Conservation (phyloP, 2,329 filamentous ascomycete species). For the Trichoderma aggressivum region DNA sequence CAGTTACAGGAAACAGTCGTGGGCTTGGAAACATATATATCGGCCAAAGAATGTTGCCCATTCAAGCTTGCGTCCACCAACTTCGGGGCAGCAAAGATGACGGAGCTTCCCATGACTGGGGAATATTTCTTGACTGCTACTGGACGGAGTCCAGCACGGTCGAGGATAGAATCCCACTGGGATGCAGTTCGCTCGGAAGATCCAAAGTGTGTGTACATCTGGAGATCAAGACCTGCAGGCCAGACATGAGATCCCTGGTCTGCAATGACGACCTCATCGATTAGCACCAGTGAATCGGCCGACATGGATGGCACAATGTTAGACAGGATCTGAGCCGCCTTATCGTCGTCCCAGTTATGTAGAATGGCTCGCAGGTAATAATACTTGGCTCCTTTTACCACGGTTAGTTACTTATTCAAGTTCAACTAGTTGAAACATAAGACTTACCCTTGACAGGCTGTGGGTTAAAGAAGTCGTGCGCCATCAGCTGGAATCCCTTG, state of each 20-base stretch:
- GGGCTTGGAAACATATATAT: background rate
- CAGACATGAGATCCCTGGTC: conserved; percentile 2
- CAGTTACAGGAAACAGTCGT: background rate
- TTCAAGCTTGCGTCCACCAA: background rate
- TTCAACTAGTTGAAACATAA: background rate
- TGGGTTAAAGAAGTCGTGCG: conserved; percentile 27
- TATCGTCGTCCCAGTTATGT: conserved; percentile 38
- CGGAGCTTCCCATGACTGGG: conserved; percentile 5
- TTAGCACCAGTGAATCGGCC: conserved; percentile 33
- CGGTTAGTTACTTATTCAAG: background rate
- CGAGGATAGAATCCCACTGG: background rate
- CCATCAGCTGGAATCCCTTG: conserved; percentile 19
- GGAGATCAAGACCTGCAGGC: conserved; percentile 3
- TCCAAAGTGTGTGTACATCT: conserved; percentile 1
- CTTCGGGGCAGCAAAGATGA: conserved; percentile 14
- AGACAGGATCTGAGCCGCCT: conserved; percentile 29
- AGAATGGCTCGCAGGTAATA: conserved; percentile 37
- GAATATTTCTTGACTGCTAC: conserved; percentile 15
- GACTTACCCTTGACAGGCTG: conserved; percentile 22
- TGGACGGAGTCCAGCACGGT: background rate
- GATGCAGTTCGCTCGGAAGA: background rate
- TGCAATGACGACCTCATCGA: conserved; percentile 38
- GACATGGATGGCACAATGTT: conserved; percentile 34
- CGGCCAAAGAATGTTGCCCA: background rate
- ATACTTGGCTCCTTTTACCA: conserved; percentile 1